These are phyloP conservation scores for Fusarium foetens DNA, from an alignment of 2,329 filamentous ascomycete species.

Conservation along the genomic window DNA sequence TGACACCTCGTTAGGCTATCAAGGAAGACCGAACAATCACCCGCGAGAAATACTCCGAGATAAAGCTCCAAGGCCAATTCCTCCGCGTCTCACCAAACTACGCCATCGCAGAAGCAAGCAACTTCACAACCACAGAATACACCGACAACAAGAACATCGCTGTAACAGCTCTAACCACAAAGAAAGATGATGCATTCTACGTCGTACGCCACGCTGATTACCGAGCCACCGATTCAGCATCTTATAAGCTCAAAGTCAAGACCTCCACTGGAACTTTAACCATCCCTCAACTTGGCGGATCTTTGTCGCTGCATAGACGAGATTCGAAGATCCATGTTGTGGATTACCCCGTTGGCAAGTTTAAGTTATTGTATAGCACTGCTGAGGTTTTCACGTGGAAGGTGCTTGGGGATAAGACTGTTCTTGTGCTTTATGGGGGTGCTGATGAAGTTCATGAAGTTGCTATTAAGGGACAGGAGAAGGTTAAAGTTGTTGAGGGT, in stretches of 20 bases:
- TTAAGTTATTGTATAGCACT: constrained; percentile 72
- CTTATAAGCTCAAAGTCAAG: constrained; percentile 71
- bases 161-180: constrained; percentile 69
- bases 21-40: constrained; percentile 74
- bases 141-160: constrained; percentile 63
- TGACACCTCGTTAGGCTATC: constrained; percentile 53
- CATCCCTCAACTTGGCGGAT: constrained; percentile 68
- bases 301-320: constrained; percentile 67
- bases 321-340: constrained; percentile 76
- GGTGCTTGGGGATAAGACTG: constrained; percentile 66
- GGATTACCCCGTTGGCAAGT: constrained; percentile 71
- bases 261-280: constrained; percentile 63
- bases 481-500: constrained; percentile 40
- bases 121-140: constrained; percentile 61
- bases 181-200: constrained; percentile 67
- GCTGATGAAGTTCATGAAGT: constrained; percentile 71
- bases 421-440: constrained; percentile 72
- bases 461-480: constrained; percentile 52
- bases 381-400: constrained; percentile 78
- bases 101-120: constrained; percentile 66
- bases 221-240: constrained; percentile 63
- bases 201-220: constrained; percentile 75
- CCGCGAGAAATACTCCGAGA: constrained; percentile 81
- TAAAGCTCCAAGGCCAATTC: constrained; percentile 81
- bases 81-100: constrained; percentile 77